Conservation (phyloP, 495 filamentous ascomycete genomes). For the Neurospora tetrasperma region DNA sequence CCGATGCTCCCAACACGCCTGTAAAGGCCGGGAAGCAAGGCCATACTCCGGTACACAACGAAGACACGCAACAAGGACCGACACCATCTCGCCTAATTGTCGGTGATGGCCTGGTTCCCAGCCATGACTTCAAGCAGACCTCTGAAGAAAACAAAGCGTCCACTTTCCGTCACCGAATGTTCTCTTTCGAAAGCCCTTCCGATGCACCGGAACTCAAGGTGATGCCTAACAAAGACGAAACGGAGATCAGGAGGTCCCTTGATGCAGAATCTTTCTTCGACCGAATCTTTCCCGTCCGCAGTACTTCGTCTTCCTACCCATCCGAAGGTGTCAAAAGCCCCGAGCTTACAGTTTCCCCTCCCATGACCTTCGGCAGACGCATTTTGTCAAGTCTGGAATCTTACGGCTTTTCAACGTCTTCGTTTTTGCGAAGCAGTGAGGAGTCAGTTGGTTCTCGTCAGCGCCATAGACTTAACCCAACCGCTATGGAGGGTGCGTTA, state of each 20-base stretch:
- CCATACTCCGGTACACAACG: neutral
- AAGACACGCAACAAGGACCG: neutral
- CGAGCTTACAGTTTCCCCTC: constrained; percentile 14
- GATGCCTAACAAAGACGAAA: constrained; percentile 6
- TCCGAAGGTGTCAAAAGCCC: constrained; percentile 17
- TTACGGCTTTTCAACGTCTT: constrained; percentile 1
- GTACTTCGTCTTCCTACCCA: constrained; percentile 19
- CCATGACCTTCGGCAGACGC: constrained; percentile 14
- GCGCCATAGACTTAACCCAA: neutral
- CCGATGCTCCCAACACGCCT: neutral
- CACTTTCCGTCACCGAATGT: constrained; percentile 1
- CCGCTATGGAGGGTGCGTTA: neutral
- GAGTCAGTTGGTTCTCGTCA: neutral
- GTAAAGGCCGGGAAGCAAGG: neutral
- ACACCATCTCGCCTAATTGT: neutral
- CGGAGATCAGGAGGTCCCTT: constrained; percentile 3
- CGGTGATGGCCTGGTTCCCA: neutral
- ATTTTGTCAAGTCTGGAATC: constrained; percentile 8
- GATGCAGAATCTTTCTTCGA: neutral
- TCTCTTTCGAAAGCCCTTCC: constrained; percentile 14
- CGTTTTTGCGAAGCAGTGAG: constrained; percentile 1
- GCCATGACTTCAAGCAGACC: neutral
- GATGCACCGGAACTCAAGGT: constrained; percentile 6
- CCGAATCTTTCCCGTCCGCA: constrained; percentile 4
- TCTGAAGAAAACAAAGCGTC: neutral